Evolutionary conservation across 1,139 yeast genomes (phyloP).

Genomic region (Protomyces inundatus): DNA sequence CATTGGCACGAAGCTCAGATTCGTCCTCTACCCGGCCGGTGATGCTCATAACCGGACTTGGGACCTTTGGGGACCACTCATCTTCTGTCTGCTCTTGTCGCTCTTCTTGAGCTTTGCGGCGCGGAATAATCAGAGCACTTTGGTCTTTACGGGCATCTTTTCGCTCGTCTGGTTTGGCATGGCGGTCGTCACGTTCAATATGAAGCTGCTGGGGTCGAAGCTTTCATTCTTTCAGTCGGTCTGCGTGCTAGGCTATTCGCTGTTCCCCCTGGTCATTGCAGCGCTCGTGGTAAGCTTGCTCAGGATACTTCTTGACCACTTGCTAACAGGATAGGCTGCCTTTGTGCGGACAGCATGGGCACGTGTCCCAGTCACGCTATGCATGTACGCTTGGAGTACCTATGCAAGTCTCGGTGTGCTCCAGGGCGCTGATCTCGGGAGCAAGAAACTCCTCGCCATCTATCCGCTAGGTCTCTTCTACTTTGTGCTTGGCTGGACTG

Average conservation of each 20-base stretch:
- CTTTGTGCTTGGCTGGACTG: conserved; percentile 30
- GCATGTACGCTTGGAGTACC: conserved; percentile 66
- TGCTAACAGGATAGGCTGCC: conserved; percentile 1
- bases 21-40: conserved; percentile 63
- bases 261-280: conserved; percentile 70
- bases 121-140: conserved; percentile 42
- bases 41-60: conserved; percentile 48
- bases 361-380: conserved; percentile 50
- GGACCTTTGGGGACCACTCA: conserved; percentile 88
- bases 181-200: conserved; percentile 55
- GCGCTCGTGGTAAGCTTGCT: conserved; percentile 44
- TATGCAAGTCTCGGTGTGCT: conserved; percentile 63
- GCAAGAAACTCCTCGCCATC: conserved; percentile 65
- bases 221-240: conserved; percentile 63
- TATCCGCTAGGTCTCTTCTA: conserved; percentile 77
- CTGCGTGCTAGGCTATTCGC: conserved; percentile 73
- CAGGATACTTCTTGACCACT: conserved; percentile 38
- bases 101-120: conserved; percentile 47
- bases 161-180: conserved; percentile 55
- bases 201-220: conserved; percentile 69
- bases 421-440: conserved; percentile 65
- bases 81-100: conserved; percentile 62
- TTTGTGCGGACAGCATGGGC: conserved; percentile 53
- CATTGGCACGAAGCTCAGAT: conserved; percentile 58
- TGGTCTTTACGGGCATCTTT: conserved; percentile 61